A percentile compares a stretch with the other conserved stretches of the same genome.
Evolutionary conservation across 306 rosid species (phyloP).

Genomic region (Sechiopsis laciniata): DNA sequence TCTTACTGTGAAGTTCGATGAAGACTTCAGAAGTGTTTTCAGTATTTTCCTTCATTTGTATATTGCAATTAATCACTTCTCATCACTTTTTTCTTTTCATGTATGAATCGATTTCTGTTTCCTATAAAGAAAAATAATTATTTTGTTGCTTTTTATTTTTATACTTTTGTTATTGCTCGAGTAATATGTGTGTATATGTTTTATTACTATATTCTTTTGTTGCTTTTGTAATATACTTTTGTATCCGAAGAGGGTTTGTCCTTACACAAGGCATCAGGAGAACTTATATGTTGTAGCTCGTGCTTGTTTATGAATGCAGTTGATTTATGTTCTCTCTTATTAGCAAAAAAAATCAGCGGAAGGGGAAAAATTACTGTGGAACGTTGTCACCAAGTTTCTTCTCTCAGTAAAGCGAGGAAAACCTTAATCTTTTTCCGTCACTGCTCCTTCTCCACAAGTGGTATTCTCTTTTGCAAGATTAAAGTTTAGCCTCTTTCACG

Average conservation of each 20-base stretch:
- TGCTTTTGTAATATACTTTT: neutral
- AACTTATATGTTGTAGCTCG: neutral
- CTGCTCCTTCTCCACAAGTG: neutral
- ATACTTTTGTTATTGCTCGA: neutral
- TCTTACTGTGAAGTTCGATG: constrained; percentile 15
- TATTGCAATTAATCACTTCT: neutral
- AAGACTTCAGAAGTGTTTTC: neutral
- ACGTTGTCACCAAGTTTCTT: neutral
- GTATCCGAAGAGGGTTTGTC: neutral
- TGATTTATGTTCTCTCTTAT: constrained; percentile 1
- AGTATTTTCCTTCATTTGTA: constrained; percentile 13
- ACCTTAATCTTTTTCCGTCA: neutral
- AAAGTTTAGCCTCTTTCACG: neutral
- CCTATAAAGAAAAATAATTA: neutral
- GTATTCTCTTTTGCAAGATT: neutral
- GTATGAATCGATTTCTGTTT: no score
- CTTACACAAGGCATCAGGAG: neutral
- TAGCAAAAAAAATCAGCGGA: neutral
- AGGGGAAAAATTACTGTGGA: neutral
- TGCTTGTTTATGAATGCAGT: constrained; percentile 6
- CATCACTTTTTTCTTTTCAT: neutral
- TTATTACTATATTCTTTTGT: no score
- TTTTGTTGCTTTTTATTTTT: neutral
- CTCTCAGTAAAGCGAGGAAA: neutral
- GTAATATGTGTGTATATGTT: no score